Conservation (phyloP, 1,139 yeast genomes). For the Geotrichum histeridarum region DNA sequence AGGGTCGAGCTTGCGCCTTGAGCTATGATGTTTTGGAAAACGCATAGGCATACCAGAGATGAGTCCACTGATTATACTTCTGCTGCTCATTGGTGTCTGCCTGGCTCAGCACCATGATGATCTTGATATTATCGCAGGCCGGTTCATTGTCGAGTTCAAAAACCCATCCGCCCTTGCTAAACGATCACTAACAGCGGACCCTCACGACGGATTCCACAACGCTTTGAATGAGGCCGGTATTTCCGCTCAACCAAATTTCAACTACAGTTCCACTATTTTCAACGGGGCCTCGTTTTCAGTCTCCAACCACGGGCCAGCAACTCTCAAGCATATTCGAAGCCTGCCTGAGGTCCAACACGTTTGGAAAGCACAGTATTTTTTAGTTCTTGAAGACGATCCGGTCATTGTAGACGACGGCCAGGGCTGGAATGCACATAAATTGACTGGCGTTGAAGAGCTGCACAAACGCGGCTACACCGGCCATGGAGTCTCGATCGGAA, state of each 20-base stretch:
- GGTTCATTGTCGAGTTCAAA: conserved; percentile 19
- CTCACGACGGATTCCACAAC: conserved; percentile 7
- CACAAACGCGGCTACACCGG: conserved; percentile 24
- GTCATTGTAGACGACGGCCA: neutral
- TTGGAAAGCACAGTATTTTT: conserved; percentile 18
- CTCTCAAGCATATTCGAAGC: conserved; percentile 4
- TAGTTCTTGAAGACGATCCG: conserved; percentile 6
- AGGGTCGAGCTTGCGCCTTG: no score
- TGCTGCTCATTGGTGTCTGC: neutral
- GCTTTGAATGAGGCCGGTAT: conserved; percentile 10
- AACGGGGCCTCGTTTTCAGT: conserved; percentile 18
- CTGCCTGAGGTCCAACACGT: conserved; percentile 16
- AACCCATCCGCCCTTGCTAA: neutral
- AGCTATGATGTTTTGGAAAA: no score
- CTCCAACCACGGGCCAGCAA: neutral
- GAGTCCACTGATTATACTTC: neutral
- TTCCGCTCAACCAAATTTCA: conserved; percentile 8
- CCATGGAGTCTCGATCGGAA: conserved; percentile 23
- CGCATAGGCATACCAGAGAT: no score
- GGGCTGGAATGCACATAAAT: conserved; percentile 25
- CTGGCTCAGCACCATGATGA: neutral
- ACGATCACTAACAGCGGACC: neutral
- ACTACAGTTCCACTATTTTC: conserved; percentile 13
- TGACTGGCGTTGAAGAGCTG: conserved; percentile 26
- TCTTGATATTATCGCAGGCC: conserved; percentile 14